These are phyloP conservation scores for Arthrobotrys entomopaga DNA, from an alignment of 2,329 filamentous ascomycete genomes.

Conservation along the genomic window DNA sequence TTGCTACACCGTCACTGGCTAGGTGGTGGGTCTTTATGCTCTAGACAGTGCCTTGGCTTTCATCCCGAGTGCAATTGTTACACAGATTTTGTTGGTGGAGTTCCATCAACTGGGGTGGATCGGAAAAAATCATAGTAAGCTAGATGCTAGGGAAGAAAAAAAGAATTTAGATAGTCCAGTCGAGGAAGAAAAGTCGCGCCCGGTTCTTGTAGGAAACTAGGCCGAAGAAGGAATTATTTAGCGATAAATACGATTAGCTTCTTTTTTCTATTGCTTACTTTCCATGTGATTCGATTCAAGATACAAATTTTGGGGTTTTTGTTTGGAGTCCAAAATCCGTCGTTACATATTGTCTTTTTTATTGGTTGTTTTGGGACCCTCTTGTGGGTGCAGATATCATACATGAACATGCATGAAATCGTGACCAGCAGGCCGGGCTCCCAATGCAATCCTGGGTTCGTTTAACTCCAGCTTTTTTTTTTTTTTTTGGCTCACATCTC, in stretches of 20 bases:
- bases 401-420: slow-evolving; percentile 52
- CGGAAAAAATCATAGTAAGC: not conserved
- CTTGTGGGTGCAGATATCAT: slow-evolving; percentile 11
- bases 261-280: too few relatives aligned
- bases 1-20: not conserved
- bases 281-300: too few relatives aligned
- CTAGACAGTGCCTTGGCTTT: slow-evolving; percentile 8
- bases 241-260: too few relatives aligned
- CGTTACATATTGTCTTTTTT: too few relatives aligned
- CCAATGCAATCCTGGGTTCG: slow-evolving; percentile 20
- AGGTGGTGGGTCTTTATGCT: slow-evolving; percentile 6
- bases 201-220: not conserved
- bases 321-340: slow-evolving; percentile 19
- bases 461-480: slow-evolving; percentile 24
- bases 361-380: too few relatives aligned
- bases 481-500: slow-evolving; percentile 36
- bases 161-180: not conserved
- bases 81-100: slow-evolving; percentile 38
- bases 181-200: not conserved
- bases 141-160: slow-evolving; percentile 5
- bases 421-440: slow-evolving; percentile 23
- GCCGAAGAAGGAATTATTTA: not conserved
- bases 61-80: slow-evolving; percentile 26
- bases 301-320: not conserved
- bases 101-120: not conserved